Evolutionary conservation across 2,329 filamentous ascomycete species (phyloP).

Genomic region (Pseudogymnoascus destructans): DNA sequence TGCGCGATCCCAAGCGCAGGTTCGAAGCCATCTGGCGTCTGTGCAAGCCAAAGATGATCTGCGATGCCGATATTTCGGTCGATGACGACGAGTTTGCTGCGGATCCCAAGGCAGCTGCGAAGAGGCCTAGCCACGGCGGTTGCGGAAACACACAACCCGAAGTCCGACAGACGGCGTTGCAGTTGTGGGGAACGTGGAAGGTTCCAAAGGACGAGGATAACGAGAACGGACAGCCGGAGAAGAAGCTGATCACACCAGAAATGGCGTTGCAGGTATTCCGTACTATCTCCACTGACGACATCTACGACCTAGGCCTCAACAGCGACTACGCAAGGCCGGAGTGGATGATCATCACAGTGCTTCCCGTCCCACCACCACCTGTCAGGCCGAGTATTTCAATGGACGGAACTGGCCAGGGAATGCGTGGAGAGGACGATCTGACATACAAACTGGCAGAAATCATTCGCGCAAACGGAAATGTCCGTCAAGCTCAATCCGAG

Average conservation of each 20-base stretch:
- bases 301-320: constrained; percentile 80
- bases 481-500: constrained; percentile 79
- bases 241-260: constrained; percentile 69
- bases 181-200: constrained; percentile 66
- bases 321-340: constrained; percentile 91
- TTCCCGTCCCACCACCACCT: constrained; percentile 88
- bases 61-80: constrained; percentile 61
- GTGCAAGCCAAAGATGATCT: constrained; percentile 78
- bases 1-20: constrained; percentile 84
- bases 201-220: constrained; percentile 63
- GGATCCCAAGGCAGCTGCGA: constrained; percentile 38
- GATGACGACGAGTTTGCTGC: constrained; percentile 56
- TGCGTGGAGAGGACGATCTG: constrained; percentile 95
- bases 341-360: constrained; percentile 94
- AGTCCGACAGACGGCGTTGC: constrained; percentile 76
- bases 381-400: constrained; percentile 96
- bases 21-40: constrained; percentile 88
- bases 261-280: constrained; percentile 78
- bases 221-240: constrained; percentile 52
- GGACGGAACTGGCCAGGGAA: constrained; percentile 82
- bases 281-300: constrained; percentile 67
- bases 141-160: constrained; percentile 86
- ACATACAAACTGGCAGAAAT: constrained; percentile 99
- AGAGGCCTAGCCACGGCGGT: constrained; percentile 60
- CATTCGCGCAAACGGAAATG: constrained; percentile 91